Conservation (phyloP, 176 grass and related monocot species). For the Eleusine coracana region DNA sequence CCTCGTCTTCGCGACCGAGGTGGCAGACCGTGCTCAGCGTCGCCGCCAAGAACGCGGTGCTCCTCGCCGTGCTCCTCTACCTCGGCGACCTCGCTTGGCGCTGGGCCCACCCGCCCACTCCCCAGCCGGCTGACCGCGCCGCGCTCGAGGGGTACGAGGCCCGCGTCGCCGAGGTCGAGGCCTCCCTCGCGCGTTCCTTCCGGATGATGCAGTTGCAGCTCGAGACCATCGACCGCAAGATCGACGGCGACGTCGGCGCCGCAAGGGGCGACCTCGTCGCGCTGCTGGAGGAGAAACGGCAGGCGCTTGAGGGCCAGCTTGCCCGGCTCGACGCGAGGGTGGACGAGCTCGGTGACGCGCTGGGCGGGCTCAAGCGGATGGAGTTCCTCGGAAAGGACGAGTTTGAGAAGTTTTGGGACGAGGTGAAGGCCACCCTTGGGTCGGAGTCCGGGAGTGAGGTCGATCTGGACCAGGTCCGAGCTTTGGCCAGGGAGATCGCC, state of each 20-base stretch:
- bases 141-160: conserved; percentile 45
- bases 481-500: conserved; percentile 71
- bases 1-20: conserved; percentile 33
- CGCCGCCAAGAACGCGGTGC: conserved; percentile 51
- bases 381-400: conserved; percentile 64
- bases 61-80: conserved; percentile 55
- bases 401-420: conserved; percentile 62
- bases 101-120: conserved; percentile 28
- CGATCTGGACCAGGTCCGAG: conserved; percentile 67
- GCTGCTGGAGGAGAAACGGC: conserved; percentile 65
- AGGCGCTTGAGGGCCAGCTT: conserved; percentile 50
- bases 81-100: conserved; percentile 55
- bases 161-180: conserved; percentile 66
- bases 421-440: conserved; percentile 48
- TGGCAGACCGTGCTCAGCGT: conserved; percentile 61
- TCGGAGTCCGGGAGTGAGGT: conserved; percentile 24
- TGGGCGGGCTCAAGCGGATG: conserved; percentile 52
- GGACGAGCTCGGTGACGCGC: conserved; percentile 54
- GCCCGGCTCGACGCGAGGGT: conserved; percentile 49
- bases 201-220: conserved; percentile 75
- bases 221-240: conserved; percentile 84
- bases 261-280: conserved; percentile 41
- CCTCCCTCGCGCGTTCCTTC: conserved; percentile 56
- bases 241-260: conserved; percentile 57
- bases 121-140: conserved; percentile 10